Evolutionary conservation across 176 grass and related monocot species (phyloP).

Genomic region (Canna indica): DNA sequence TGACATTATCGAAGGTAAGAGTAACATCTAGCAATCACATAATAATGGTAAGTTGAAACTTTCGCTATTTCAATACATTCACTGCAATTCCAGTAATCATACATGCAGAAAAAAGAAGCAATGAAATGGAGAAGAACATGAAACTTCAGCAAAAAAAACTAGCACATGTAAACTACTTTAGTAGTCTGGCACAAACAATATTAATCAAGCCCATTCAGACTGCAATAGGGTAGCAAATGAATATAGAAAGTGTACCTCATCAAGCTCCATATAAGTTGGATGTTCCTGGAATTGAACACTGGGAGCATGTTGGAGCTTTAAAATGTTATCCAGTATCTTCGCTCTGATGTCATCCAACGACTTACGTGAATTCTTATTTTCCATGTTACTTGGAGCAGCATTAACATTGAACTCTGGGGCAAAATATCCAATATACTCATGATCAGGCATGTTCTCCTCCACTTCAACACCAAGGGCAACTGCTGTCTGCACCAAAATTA

Average conservation of each 20-base stretch:
- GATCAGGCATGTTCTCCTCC: conserved; percentile 2
- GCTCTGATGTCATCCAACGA: neutral
- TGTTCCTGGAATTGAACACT: conserved; percentile 1
- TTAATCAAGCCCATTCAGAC: no score
- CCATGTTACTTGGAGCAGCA: conserved; percentile 4
- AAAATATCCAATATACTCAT: conserved; percentile 3
- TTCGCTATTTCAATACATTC: no score
- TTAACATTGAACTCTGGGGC: neutral
- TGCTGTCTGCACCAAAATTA: neutral
- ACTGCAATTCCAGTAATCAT: no score
- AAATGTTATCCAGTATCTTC: neutral
- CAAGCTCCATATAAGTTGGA: neutral
- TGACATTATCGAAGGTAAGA: no score
- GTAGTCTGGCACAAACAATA: no score
- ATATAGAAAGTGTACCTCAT: neutral
- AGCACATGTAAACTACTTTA: no score
- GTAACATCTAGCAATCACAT: no score
- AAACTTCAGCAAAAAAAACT: no score
- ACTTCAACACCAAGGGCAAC: conserved; percentile 7
- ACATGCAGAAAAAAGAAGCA: no score
- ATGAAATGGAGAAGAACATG: no score
- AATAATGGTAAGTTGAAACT: no score
- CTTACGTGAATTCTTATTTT: neutral
- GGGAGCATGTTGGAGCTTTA: conserved; percentile 1
- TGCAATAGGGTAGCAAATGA: no score